These are phyloP conservation scores for Talaromyces marneffei DNA, from an alignment of 2,329 filamentous ascomycete species.

Conservation along the genomic window DNA sequence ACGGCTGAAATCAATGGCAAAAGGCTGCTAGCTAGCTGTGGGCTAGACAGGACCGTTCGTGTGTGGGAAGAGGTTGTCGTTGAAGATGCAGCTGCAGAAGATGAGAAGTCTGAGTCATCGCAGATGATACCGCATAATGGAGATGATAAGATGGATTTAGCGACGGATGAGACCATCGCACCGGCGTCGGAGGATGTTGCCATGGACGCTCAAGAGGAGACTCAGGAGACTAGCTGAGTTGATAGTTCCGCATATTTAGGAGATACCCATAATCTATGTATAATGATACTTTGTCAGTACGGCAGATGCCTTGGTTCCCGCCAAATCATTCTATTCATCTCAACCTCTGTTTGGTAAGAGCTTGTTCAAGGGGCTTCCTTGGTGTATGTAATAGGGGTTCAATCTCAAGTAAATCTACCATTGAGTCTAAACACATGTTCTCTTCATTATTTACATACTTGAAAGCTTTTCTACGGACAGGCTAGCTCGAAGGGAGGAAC, in stretches of 20 bases:
- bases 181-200: neutral
- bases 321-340: neutral
- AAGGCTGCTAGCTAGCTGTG: slow-evolving; percentile 54
- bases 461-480: no score
- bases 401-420: neutral
- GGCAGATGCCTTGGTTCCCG: neutral
- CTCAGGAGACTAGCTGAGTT: neutral
- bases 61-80: slow-evolving; percentile 50
- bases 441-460: neutral
- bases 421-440: neutral
- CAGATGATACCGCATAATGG: neutral
- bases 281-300: neutral
- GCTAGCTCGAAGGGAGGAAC: neutral
- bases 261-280: neutral
- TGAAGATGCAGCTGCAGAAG: neutral
- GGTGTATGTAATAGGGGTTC: neutral
- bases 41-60: slow-evolving; percentile 56
- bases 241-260: neutral
- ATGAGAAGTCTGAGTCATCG: slow-evolving; percentile 10
- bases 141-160: slow-evolving; percentile 1
- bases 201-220: slow-evolving; percentile 1
- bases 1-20: slow-evolving; percentile 49
- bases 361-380: no score
- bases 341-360: neutral
- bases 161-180: neutral